Conservation (phyloP, 176 grass and related monocot species). For the Carex scoparia region DNA sequence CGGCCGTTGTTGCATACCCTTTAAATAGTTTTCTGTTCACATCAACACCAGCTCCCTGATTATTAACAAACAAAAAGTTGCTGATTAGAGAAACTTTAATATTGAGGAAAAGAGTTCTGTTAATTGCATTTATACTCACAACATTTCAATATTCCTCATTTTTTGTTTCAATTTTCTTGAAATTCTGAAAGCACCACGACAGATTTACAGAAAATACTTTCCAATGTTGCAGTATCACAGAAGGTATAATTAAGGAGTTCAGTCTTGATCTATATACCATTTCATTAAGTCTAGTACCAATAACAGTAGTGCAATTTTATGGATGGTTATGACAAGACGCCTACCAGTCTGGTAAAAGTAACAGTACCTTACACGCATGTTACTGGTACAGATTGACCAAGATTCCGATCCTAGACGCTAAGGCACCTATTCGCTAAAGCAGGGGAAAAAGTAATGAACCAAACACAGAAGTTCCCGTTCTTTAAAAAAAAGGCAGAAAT, state of each 20-base stretch:
- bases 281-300: neutral
- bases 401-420: neutral
- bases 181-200: neutral
- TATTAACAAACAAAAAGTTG: neutral
- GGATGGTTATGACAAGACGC: neutral
- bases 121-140: neutral
- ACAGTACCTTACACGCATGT: too few relatives aligned
- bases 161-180: neutral
- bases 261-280: neutral
- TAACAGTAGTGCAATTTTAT: neutral
- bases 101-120: neutral
- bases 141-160: neutral
- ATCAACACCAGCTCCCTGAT: constrained; percentile 42
- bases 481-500: too few relatives aligned
- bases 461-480: too few relatives aligned
- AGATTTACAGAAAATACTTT: neutral
- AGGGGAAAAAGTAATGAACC: neutral
- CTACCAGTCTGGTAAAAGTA: neutral
- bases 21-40: constrained; percentile 57
- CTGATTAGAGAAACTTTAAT: neutral
- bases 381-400: neutral
- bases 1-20: constrained; percentile 56
- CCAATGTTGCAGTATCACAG: neutral
- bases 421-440: neutral
- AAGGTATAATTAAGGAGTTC: neutral